phyloP scores from a whole-genome alignment of 257 asterid species.

The Schizonepeta tenuifolia region DNA sequence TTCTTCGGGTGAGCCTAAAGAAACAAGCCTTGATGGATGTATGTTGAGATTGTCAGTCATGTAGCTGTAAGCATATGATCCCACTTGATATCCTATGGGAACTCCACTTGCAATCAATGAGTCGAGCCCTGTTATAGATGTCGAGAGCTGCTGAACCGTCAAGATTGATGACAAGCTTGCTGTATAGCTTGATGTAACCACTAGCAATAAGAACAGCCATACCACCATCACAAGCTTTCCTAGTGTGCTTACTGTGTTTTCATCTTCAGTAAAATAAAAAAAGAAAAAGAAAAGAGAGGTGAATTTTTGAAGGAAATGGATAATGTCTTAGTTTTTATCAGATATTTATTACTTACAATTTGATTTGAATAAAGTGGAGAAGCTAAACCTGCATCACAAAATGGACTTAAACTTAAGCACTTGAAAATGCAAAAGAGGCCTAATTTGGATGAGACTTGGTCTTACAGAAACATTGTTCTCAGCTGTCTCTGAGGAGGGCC shows the following conservation, averaged over 20 bases:
- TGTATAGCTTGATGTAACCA: conserved; percentile 69
- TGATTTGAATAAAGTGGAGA: conserved; percentile 62
- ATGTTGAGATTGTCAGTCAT: conserved; percentile 56
- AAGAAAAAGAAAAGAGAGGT: not conserved
- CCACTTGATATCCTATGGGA: conserved; percentile 72
- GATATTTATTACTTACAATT: conserved; percentile 54
- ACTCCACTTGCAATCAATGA: conserved; percentile 49
- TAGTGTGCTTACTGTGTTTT: conserved; percentile 56
- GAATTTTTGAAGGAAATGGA: not conserved
- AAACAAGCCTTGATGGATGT: conserved; percentile 54
- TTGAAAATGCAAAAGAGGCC: not conserved
- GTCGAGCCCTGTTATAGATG: conserved; percentile 61
- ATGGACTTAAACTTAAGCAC: not conserved
- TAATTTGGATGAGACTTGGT: not conserved
- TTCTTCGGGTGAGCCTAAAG: conserved; percentile 59
- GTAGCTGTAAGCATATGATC: conserved; percentile 65
- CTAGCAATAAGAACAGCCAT: conserved; percentile 70
- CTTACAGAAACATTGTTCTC: conserved; percentile 61
- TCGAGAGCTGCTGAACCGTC: conserved; percentile 66
- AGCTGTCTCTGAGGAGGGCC: conserved; percentile 71
- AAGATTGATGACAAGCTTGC: conserved; percentile 75
- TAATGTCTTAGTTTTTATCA: not conserved
- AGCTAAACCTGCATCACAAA: conserved; percentile 62
- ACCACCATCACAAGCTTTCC: conserved; percentile 64
- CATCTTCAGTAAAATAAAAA: conserved; percentile 44